phyloP scores from a whole-genome alignment of 441 rosid species.

The Mallotus japonicus region DNA sequence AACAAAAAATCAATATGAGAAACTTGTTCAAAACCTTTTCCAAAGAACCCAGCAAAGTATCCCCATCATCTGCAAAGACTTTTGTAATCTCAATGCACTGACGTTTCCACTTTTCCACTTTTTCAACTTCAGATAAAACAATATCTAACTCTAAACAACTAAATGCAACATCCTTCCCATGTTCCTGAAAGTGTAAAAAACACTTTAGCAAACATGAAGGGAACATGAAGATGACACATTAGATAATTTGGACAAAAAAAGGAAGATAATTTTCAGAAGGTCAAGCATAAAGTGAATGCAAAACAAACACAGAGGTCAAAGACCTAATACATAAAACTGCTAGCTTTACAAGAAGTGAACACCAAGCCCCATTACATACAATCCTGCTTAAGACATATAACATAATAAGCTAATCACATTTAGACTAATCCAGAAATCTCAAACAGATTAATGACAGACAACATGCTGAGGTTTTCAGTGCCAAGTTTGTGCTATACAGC shows the following conservation, averaged over 20 bases:
- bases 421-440: neutral
- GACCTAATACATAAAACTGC: neutral
- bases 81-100: conserved; percentile 34
- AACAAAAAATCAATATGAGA: conserved; percentile 6
- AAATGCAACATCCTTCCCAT: conserved; percentile 49
- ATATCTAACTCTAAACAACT: conserved; percentile 51
- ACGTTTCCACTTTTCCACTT: conserved; percentile 60
- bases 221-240: neutral
- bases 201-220: neutral
- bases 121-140: conserved; percentile 49
- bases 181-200: conserved; percentile 41
- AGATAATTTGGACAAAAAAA: neutral
- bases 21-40: conserved; percentile 43
- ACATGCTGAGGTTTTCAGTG: neutral
- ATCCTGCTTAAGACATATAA: neutral
- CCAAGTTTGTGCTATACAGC: neutral
- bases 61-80: conserved; percentile 33
- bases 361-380: neutral
- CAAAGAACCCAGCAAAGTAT: conserved; percentile 37
- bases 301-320: neutral
- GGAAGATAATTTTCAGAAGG: neutral
- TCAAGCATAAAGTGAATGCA: neutral
- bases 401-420: neutral
- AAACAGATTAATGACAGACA: neutral
- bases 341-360: neutral